A percentile compares a stretch with the other conserved stretches of the same genome.
Evolutionary conservation across 352 stramenopile species (phyloP).

Genomic region (Globisporangium solare): DNA sequence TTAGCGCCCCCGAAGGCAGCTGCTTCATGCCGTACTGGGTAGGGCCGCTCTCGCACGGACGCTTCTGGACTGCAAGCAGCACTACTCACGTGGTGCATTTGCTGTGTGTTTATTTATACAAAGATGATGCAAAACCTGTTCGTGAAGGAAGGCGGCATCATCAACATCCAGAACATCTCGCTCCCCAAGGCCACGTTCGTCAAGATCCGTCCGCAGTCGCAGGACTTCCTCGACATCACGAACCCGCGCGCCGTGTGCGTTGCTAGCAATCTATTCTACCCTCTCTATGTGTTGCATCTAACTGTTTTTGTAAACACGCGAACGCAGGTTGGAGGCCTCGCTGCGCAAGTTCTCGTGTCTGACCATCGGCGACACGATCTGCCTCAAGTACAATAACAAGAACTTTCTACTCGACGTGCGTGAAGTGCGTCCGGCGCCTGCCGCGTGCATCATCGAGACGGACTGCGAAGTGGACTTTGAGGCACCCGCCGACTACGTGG

Average conservation of each 20-base stretch:
- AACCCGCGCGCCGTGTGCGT: conserved; percentile 96
- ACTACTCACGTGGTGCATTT: not conserved
- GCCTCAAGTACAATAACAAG: conserved; percentile 98
- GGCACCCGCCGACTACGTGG: conserved; percentile 85
- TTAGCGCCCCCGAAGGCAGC: conserved; percentile 96
- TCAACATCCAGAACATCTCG: conserved; percentile 95
- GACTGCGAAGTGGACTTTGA: conserved; percentile 99
- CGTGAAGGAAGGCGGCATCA: conserved; percentile 89
- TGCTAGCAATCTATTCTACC: not conserved
- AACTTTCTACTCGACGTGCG: conserved; percentile 98
- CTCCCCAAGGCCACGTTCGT: conserved; percentile 97
- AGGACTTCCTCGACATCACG: conserved; percentile 98
- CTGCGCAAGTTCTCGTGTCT: conserved; percentile 95
- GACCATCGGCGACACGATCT: conserved; percentile 98
- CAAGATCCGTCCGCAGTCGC: conserved; percentile 97
- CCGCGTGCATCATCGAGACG: conserved; percentile 99
- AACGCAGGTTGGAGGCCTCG: conserved; percentile 61
- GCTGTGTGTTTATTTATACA: too few relatives aligned
- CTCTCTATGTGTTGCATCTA: too few relatives aligned
- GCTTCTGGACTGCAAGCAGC: not conserved
- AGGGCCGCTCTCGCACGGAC: not conserved
- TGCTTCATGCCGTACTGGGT: conserved; percentile 99
- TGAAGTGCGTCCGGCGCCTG: conserved; percentile 94
- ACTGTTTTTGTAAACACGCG: too few relatives aligned
- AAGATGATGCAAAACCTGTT: conserved; percentile 99